phyloP scores from a whole-genome alignment of 331 rosid species.

The Pyrus hybrid region DNA sequence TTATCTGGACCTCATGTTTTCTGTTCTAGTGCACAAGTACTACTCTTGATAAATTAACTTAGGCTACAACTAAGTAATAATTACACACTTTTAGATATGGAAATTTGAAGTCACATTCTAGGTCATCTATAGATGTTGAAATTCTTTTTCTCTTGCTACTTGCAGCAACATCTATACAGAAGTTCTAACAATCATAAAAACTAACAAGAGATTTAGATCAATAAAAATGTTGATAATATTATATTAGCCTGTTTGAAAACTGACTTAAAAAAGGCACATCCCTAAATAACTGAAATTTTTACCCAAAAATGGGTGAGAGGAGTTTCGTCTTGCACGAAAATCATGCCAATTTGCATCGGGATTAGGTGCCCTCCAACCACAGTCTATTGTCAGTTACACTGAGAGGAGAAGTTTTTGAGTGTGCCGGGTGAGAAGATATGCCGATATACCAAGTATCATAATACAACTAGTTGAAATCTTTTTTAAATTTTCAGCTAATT shows the following conservation, averaged over 20 bases:
- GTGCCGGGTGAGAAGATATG: fast-evolving
- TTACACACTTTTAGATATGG: neutral
- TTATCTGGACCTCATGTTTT: neutral
- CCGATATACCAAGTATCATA: too few species aligned
- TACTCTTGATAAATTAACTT: neutral
- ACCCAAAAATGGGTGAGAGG: neutral
- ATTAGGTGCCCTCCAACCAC: neutral
- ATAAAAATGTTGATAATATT: neutral
- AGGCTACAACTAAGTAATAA: neutral
- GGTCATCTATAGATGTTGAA: neutral
- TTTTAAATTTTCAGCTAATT: too few species aligned
- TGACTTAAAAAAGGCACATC: neutral
- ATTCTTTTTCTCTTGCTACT: neutral
- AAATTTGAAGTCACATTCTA: neutral
- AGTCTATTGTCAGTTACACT: too few species aligned
- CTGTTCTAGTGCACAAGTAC: neutral
- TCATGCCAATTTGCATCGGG: neutral
- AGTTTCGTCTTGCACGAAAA: neutral
- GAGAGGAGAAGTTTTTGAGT: too few species aligned
- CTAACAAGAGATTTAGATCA: neutral
- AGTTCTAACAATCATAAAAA: neutral
- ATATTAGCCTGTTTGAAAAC: neutral
- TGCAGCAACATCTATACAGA: neutral
- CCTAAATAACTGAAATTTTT: neutral
- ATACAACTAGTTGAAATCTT: fast-evolving